Base-by-base conservation (phyloP, 2,329 filamentous ascomycete species). In the Hypomyces rosellus region DNA sequence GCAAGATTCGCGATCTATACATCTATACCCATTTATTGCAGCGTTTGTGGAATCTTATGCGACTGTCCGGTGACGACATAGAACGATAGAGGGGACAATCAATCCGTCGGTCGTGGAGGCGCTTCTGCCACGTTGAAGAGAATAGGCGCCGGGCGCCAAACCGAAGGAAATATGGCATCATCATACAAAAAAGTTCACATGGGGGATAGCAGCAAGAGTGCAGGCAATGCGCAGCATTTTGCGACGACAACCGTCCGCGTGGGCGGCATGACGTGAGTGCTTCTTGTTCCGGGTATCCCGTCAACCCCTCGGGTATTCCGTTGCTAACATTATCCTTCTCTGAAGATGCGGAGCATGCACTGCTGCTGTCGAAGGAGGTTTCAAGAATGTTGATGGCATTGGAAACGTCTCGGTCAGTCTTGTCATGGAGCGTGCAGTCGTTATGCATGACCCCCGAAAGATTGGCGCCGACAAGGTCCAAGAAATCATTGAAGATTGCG, bases 361-460 rank as follows among this genome's bases (percentile, higher is more conserved):
- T 25, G 95, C 91, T 41, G 86, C 93, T n/a, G 86, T 99, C 59
- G 92, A 97, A 76, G 82, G 86, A 53, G 93, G 88, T 58, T 95
- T 99, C 72, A 86, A 89, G 62, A 82, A 80, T 57, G 79, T 95
- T 5, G 76, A 86, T 37, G 92, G 93, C 49, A 84, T 93, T 9
- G 88, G 86, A 55, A 89, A 79, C 59, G 89, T 97, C 52, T 95
- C 90, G 9, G 87, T 99, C 61, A 96, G 89, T 65, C 74, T 99
- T 60, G 87, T 96, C 50, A 95, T 96, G 83, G 91, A 96, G 69
- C 84, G 92, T 53, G 93, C 92, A n/a, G 91, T 97, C 39, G 77
- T 97, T 34, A 86, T 91, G 69, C 93, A 99, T 70, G 86, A 97
- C 68, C 82, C 89, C 1, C 72, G 78, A 49, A 78, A 80, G 47